Evolutionary conservation across 345 rosid species (phyloP).

Genomic region (Eucalyptus dawsonii): DNA sequence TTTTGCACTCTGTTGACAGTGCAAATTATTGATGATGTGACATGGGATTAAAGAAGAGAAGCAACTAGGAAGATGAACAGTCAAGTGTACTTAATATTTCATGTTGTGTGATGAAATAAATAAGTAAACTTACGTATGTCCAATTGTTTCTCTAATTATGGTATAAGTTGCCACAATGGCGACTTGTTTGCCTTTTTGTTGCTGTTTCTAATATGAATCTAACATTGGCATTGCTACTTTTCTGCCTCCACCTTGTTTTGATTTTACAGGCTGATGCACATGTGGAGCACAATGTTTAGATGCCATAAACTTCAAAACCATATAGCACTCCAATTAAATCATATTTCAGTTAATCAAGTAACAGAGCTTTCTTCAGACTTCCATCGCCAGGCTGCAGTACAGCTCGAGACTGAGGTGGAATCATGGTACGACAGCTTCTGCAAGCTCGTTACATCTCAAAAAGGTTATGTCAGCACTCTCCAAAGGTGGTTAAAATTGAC

Average conservation of each 20-base stretch:
- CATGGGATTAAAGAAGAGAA: not conserved
- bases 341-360: conserved; percentile 29
- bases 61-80: not conserved
- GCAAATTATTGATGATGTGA: not conserved
- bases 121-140: not conserved
- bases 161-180: not conserved
- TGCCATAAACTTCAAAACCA: conserved; percentile 70
- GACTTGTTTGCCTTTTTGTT: not conserved
- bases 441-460: conserved; percentile 48
- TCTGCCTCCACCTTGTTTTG: not conserved
- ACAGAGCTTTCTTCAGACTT: conserved; percentile 46
- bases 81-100: not conserved
- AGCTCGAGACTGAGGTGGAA: conserved; percentile 66
- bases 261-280: conserved; percentile 40
- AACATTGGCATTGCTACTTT: not conserved
- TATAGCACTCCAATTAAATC: conserved; percentile 58
- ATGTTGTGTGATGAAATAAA: not conserved
- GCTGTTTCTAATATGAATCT: not conserved
- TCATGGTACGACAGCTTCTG: conserved; percentile 75
- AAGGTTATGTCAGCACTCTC: conserved; percentile 58
- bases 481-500: conserved; percentile 56
- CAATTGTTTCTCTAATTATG: not conserved
- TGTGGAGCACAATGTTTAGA: conserved; percentile 75
- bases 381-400: conserved; percentile 65
- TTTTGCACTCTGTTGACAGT: not conserved